Evolutionary conservation across 2,329 filamentous ascomycete genomes (phyloP).

Genomic region (Sporothrix humicola): DNA sequence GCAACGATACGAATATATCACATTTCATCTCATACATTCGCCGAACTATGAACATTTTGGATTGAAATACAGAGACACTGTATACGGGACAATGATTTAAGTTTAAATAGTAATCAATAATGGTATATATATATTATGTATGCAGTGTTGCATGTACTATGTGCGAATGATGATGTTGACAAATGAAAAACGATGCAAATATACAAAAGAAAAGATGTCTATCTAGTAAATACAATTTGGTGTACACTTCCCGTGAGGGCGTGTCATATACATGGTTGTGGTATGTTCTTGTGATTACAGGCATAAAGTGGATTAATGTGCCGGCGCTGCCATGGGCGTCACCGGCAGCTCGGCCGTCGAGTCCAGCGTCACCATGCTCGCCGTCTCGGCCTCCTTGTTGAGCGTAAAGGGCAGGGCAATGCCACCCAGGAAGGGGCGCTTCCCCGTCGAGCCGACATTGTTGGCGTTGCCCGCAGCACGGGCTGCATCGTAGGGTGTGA

Average conservation of each 20-base stretch:
- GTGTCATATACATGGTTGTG: neutral
- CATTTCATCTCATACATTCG: neutral
- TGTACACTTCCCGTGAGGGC: neutral
- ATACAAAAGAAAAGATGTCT: neutral
- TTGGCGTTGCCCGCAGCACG: conserved; percentile 45
- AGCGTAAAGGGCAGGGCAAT: conserved; percentile 77
- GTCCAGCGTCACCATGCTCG: conserved; percentile 72
- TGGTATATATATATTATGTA: neutral
- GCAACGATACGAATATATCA: conserved; percentile 15
- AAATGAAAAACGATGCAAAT: neutral
- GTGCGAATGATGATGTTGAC: neutral
- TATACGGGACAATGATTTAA: too few relatives aligned
- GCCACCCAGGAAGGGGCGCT: conserved; percentile 69
- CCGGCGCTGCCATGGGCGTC: neutral
- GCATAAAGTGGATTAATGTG: neutral
- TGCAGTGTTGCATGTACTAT: conserved; percentile 3
- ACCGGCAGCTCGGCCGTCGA: conserved; percentile 43
- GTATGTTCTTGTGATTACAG: too few relatives aligned
- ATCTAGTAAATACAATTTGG: neutral
- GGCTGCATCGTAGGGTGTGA: conserved; percentile 48
- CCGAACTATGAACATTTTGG: too few relatives aligned
- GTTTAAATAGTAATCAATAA: neutral
- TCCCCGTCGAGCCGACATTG: conserved; percentile 58
- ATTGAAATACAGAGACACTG: too few relatives aligned
- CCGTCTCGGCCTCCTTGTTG: conserved; percentile 66